These are phyloP conservation scores for Panellus pusillus DNA, from an alignment of 768 basidiomycete genomes.

Conservation along the genomic window DNA sequence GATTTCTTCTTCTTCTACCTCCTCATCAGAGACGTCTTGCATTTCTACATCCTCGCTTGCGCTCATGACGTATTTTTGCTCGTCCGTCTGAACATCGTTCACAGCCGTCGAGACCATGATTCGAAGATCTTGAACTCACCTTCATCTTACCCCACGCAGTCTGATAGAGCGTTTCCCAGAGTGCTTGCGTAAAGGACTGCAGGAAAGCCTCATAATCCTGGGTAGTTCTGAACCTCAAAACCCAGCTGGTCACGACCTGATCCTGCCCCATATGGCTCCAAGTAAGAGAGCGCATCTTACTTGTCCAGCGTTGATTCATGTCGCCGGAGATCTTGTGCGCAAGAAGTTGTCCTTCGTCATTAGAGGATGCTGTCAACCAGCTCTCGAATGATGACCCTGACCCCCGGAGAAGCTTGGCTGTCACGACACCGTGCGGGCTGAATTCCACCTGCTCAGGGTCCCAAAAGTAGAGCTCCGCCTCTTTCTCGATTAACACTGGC, in stretches of 20 bases:
- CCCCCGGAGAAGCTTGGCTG: constrained; percentile 51
- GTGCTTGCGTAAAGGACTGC: constrained; percentile 59
- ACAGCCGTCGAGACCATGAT: neutral
- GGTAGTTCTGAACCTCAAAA: constrained; percentile 62
- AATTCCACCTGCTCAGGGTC: constrained; percentile 51
- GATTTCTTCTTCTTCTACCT: constrained; percentile 80
- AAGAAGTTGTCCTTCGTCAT: constrained; percentile 49
- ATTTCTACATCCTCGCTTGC: constrained; percentile 88
- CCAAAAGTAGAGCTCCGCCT: constrained; percentile 69
- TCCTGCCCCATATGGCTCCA: constrained; percentile 77
- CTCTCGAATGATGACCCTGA: constrained; percentile 44
- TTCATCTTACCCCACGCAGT: constrained; percentile 79
- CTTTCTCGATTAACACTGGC: constrained; percentile 35
- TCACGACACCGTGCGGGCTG: constrained; percentile 51
- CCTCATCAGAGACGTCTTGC: constrained; percentile 72
- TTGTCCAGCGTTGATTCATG: constrained; percentile 72
- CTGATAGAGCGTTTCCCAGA: constrained; percentile 82
- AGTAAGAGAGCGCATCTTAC: constrained; percentile 69
- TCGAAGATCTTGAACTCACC: constrained; percentile 38
- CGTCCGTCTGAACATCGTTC: constrained; percentile 58
- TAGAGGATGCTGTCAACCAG: constrained; percentile 54
- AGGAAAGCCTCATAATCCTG: constrained; percentile 63
- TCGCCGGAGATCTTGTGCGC: constrained; percentile 64
- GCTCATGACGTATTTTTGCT: constrained; percentile 79
- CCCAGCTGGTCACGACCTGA: constrained; percentile 72